These are phyloP conservation scores for Capsella bursapastoris DNA, from an alignment of 345 rosid species.

Conservation along the genomic window DNA sequence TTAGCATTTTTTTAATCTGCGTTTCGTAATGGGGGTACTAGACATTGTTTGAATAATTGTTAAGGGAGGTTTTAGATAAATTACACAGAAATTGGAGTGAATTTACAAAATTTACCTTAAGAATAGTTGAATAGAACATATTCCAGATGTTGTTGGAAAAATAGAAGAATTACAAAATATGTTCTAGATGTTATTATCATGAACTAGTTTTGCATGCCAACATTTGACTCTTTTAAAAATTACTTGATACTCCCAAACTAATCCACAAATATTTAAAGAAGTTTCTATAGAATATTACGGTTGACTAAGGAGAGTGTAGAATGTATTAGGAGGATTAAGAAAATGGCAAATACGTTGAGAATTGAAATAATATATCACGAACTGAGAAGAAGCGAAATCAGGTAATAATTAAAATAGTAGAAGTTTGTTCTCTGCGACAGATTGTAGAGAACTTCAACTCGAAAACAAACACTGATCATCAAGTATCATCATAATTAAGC, in stretches of 20 bases:
- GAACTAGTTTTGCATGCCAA: no score
- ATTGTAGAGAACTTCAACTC: constrained; percentile 3
- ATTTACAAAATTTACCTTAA: no score
- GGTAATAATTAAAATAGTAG: constrained; percentile 10
- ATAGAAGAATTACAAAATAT: not conserved
- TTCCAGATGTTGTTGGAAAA: not conserved
- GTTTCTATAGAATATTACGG: not conserved
- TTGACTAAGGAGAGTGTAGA: not conserved
- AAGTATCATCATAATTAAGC: not conserved
- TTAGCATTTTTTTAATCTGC: no score
- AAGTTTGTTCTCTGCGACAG: constrained; percentile 32
- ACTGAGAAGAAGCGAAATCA: constrained; percentile 6
- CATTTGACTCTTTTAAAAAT: no score
- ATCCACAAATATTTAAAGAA: not conserved
- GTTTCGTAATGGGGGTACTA: no score
- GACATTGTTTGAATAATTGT: no score
- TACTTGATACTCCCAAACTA: not conserved
- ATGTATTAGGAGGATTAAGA: not conserved
- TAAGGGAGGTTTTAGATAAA: no score
- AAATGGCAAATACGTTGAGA: not conserved
- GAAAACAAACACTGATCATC: constrained; percentile 25
- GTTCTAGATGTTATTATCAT: not conserved
- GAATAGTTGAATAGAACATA: no score
- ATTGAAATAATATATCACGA: not conserved
- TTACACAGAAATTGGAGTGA: no score